Conservation (phyloP, 768 basidiomycete species). For the Lyophyllum atratum region DNA sequence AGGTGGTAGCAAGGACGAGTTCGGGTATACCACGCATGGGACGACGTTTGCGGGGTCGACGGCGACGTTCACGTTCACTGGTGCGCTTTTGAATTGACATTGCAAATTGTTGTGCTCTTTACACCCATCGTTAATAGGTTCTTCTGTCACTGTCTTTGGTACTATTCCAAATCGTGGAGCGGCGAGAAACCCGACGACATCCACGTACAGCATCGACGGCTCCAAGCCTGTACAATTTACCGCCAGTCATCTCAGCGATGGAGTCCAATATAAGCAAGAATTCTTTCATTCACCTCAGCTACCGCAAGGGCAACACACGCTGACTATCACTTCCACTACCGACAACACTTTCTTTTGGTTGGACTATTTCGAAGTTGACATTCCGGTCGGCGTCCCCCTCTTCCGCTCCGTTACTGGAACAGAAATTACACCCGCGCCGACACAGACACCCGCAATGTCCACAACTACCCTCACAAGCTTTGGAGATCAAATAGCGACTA, state of each 20-base stretch:
- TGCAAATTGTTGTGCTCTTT: no score
- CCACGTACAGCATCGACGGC: slow-evolving; percentile 18
- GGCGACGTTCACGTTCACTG: slow-evolving; percentile 24
- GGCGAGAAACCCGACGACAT: neutral
- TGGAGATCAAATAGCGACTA: no score
- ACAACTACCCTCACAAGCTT: no score
- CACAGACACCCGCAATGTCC: neutral
- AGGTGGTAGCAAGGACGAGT: slow-evolving; percentile 7
- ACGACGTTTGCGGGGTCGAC: slow-evolving; percentile 19
- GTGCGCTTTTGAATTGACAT: slow-evolving; percentile 6
- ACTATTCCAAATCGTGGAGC: slow-evolving; percentile 2
- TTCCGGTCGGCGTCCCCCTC: no score
- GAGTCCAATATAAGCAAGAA: slow-evolving; percentile 5
- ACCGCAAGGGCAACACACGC: slow-evolving; percentile 3
- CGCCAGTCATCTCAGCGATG: neutral
- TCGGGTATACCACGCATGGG: slow-evolving; percentile 12
- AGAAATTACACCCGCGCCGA: neutral
- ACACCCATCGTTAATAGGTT: slow-evolving; percentile 8
- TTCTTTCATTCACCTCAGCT: slow-evolving; percentile 13
- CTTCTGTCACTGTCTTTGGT: slow-evolving; percentile 18
- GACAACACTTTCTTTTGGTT: slow-evolving; percentile 7
- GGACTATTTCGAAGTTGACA: slow-evolving; percentile 12
- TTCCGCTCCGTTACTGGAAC: no score
- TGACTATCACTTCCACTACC: slow-evolving; percentile 12
- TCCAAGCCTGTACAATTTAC: neutral